Evolutionary conservation across 2,329 filamentous ascomycete genomes (phyloP).

Genomic region (Cercospora brassicicola): DNA sequence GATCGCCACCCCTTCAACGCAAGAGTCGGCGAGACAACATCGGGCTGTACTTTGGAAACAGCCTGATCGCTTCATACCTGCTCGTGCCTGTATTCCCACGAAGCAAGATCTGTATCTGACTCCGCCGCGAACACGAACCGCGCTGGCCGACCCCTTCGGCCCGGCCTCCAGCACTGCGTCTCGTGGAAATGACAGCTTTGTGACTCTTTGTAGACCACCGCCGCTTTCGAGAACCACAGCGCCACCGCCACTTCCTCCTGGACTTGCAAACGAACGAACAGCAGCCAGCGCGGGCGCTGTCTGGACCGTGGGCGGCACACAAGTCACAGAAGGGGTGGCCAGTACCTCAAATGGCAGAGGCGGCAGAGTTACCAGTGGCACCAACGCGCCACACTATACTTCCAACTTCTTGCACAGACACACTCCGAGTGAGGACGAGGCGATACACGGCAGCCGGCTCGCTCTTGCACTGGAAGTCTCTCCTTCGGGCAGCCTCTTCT

Average conservation of each 20-base stretch:
- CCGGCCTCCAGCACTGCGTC: conserved; percentile 20
- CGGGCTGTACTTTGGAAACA: conserved; percentile 27
- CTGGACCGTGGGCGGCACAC: conserved; percentile 74
- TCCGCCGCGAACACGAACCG: not conserved
- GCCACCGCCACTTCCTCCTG: not conserved
- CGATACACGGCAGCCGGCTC: conserved; percentile 69
- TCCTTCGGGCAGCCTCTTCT: conserved; percentile 64
- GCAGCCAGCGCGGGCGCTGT: conserved; percentile 65
- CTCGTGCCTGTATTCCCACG: conserved; percentile 31
- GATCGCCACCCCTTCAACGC: conserved; percentile 1
- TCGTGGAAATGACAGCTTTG: conserved; percentile 29
- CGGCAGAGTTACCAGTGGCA: conserved; percentile 65
- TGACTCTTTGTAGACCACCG: conserved; percentile 21
- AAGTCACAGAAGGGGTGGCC: conserved; percentile 40
- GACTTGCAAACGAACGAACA: conserved; percentile 15
- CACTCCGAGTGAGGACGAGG: conserved; percentile 31
- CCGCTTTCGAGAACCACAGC: conserved; percentile 13
- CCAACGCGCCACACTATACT: conserved; percentile 66
- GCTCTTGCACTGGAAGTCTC: conserved; percentile 81
- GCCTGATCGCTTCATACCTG: conserved; percentile 61
- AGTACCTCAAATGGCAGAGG: conserved; percentile 61
- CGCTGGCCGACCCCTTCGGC: conserved; percentile 33
- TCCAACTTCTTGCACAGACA: conserved; percentile 55
- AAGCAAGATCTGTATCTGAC: conserved; percentile 26
- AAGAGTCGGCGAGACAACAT: conserved; percentile 20